Evolutionary conservation across 2,329 filamentous ascomycete genomes (phyloP).

Genomic region (Alternaria ethzedia): DNA sequence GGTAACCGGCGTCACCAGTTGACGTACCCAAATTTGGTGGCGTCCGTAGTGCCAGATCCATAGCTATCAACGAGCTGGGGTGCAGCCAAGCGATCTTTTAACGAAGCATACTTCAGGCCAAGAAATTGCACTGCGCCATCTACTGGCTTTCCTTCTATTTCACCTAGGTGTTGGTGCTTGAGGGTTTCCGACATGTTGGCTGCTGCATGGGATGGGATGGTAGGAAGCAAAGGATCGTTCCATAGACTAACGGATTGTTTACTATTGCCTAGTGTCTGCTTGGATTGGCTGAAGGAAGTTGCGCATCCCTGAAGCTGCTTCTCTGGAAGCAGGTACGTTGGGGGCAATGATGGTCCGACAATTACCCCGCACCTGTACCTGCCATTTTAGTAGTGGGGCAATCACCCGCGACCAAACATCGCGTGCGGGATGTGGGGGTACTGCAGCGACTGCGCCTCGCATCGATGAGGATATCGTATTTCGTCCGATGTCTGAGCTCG

Average conservation of each 20-base stretch:
- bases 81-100: constrained; percentile 47
- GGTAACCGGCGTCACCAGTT: no score
- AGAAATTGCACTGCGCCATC: constrained; percentile 44
- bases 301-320: neutral
- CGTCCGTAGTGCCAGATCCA: constrained; percentile 33
- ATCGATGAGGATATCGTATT: neutral
- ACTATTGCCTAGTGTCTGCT: neutral
- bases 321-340: neutral
- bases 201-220: neutral
- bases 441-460: neutral
- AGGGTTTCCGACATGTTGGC: constrained; percentile 28
- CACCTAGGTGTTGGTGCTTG: constrained; percentile 29
- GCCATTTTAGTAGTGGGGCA: constrained; percentile 7
- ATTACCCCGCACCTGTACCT: constrained; percentile 10
- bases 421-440: neutral
- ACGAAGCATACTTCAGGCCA: constrained; percentile 49
- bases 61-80: constrained; percentile 40
- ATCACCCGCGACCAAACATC: neutral
- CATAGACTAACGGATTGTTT: neutral
- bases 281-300: neutral
- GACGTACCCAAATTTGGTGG: constrained; percentile 46
- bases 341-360: neutral
- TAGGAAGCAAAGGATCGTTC: neutral
- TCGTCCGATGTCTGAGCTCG: neutral
- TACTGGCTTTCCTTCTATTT: constrained; percentile 31